Percentiles rank a stretch among this genome's conserved stretches.
Conservation (phyloP, 208 protist species). For the Trypanosoma brucei region DNA sequence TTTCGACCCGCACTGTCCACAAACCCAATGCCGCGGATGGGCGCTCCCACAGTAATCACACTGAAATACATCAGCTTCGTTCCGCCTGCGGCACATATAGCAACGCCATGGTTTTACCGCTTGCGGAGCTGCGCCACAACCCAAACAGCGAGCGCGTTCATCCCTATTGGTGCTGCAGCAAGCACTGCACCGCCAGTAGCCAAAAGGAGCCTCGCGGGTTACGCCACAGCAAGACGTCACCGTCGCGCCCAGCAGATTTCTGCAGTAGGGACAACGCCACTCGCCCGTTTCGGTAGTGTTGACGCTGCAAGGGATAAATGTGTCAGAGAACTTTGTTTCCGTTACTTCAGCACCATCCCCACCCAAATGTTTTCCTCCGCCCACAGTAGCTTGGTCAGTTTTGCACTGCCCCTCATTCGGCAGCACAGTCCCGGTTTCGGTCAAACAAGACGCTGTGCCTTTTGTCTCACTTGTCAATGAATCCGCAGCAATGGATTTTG, state of each 20-base stretch:
- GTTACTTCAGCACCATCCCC: too few relatives aligned
- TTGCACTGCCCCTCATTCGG: too few relatives aligned
- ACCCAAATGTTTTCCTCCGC: too few relatives aligned
- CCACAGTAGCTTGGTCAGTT: too few relatives aligned
- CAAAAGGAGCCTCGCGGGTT: slow-evolving; percentile 45
- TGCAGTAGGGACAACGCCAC: slow-evolving; percentile 84
- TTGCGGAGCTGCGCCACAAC: slow-evolving; percentile 39
- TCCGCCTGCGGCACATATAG: slow-evolving; percentile 32
- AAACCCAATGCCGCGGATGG: slow-evolving; percentile 38
- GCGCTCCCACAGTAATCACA: slow-evolving; percentile 46
- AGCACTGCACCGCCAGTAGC: slow-evolving; percentile 69
- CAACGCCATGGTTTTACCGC: slow-evolving; percentile 46
- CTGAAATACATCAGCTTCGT: slow-evolving; percentile 22
- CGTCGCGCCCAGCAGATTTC: slow-evolving; percentile 28
- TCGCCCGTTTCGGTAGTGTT: slow-evolving; percentile 26
- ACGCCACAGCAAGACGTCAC: slow-evolving; percentile 49
- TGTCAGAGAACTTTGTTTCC: too few relatives aligned
- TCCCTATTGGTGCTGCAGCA: slow-evolving; percentile 74
- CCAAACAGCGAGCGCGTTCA: slow-evolving; percentile 48
- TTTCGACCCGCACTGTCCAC: slow-evolving; percentile 15
- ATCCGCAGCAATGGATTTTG: background rate
- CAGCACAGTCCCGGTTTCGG: too few relatives aligned
- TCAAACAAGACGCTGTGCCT: too few relatives aligned
- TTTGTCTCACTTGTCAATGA: too few relatives aligned
- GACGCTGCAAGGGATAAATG: slow-evolving; percentile 2